Base-by-base conservation (phyloP, 306 rosid species). In the Rosa persica region DNA sequence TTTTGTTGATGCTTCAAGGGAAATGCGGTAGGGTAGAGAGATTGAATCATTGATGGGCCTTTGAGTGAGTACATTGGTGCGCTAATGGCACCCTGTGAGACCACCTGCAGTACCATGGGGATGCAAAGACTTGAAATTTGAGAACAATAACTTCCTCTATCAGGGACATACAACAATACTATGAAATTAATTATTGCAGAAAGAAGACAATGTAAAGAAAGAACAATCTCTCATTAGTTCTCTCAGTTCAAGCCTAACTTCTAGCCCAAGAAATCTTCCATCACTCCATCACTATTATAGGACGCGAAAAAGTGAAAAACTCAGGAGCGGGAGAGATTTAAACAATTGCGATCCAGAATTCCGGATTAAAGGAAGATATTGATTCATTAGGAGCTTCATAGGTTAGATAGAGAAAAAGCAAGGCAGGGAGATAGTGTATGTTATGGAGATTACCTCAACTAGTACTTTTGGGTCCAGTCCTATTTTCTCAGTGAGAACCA, bases 1-100 rank as follows among this genome's bases (percentile, higher is more conserved):
- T 95, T 95, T 86, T 95, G 98, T 81, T 92, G 98, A 83, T 95
- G 98, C 88, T 95, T 95, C 66, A 95, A 79, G 70, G 98, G 98
- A 74, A 95, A 95, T 15, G 98, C 97, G 4, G 98, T 88, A 4
- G 98, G 98, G 49, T 92, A 92, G 39, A 73, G 73, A 4, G 98
- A 92, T 54, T 93, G 85, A 83, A 95, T 87, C 98, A 95, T 95
- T 65, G 97, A 86, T 30, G 97, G 97, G 64, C 99, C 99, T 86
- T 93, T 95, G 38, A 64, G 81, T 39, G 89, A 81, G 90, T 87
- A 92, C 98, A 95, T 95, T 67, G 98, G 98, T 67, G 97, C 89
- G 79, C 84, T 95, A 42, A 95, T 95, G 64, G 98, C 98, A 77
- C 98, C 98, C 79, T 95, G 98, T 76, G 99, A 95, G 80, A 91